Evolutionary conservation across 2,329 filamentous ascomycete genomes (phyloP).

Genomic region (Dendryphion nanum): DNA sequence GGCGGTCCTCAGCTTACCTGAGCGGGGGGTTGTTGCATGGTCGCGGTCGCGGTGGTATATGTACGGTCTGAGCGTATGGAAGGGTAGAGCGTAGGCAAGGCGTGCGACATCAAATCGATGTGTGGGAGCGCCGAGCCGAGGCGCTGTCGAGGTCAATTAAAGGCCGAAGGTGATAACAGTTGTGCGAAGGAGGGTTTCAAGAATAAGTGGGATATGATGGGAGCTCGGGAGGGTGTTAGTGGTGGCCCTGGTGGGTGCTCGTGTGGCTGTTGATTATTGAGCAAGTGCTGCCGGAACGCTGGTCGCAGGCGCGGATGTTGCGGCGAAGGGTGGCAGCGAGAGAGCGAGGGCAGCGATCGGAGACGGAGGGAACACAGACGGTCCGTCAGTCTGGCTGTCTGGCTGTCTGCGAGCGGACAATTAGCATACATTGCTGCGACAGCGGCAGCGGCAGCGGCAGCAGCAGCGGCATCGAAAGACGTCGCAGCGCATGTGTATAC

Average conservation of each 20-base stretch:
- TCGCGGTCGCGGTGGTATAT: conserved; percentile 26
- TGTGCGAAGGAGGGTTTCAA: conserved; percentile 1
- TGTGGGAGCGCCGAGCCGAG: conserved; percentile 7
- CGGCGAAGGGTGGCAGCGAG: background rate
- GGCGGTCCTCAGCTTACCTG: conserved; percentile 52
- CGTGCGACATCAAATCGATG: conserved; percentile 22
- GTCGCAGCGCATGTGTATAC: background rate
- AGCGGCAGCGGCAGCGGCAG: background rate
- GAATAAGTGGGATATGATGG: background rate
- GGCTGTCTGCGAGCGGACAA: no score
- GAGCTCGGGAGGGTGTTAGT: conserved; percentile 1
- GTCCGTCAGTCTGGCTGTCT: no score
- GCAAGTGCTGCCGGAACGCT: conserved; percentile 1
- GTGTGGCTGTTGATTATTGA: conserved; percentile 13
- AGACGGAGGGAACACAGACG: background rate
- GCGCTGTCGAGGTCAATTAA: background rate
- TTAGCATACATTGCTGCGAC: background rate
- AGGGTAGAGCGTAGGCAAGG: conserved; percentile 29
- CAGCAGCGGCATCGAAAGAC: background rate
- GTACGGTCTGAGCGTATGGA: no score
- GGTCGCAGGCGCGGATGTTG: background rate
- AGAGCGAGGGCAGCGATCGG: background rate
- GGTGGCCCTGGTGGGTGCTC: background rate
- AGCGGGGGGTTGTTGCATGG: conserved; percentile 46
- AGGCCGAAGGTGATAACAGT: background rate